phyloP scores from a whole-genome alignment of 495 filamentous ascomycete genomes.

The Daldinia loculata region DNA sequence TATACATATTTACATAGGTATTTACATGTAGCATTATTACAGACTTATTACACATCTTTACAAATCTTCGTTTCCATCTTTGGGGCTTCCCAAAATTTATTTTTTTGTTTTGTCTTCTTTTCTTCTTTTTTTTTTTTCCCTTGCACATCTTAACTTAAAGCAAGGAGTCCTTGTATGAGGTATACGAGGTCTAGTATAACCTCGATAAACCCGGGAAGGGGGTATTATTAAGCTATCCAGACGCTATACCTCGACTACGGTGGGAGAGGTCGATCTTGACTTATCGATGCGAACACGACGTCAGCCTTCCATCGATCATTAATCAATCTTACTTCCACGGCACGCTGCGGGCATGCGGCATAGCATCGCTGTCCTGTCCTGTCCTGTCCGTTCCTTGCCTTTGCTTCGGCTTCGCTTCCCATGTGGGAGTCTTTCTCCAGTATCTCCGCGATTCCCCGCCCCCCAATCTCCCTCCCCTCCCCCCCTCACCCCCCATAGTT shows the following conservation, averaged over 20 bases:
- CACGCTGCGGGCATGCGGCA: too few relatives aligned
- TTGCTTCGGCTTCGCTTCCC: too few relatives aligned
- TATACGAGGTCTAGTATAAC: constrained; percentile 10
- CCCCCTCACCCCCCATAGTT: background rate
- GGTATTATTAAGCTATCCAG: background rate
- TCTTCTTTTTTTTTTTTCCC: background rate
- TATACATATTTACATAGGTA: background rate
- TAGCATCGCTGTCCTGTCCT: too few relatives aligned
- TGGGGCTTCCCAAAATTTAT: background rate
- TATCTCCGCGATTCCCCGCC: constrained; percentile 3
- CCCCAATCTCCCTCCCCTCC: background rate
- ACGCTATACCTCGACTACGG: background rate
- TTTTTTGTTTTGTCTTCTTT: background rate
- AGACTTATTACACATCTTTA: background rate
- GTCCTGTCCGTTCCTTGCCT: too few relatives aligned
- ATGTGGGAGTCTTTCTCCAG: background rate
- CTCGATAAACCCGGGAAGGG: constrained; percentile 1
- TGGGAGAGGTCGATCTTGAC: background rate
- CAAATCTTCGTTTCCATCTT: background rate
- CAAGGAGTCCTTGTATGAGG: too few relatives aligned
- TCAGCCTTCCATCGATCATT: background rate
- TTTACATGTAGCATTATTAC: background rate
- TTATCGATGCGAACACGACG: background rate
- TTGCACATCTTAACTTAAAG: background rate
- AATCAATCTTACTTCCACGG: background rate